Evolutionary conservation across 805 yeast species (phyloP).

Genomic region (Nakazawaea laoshanensis): DNA sequence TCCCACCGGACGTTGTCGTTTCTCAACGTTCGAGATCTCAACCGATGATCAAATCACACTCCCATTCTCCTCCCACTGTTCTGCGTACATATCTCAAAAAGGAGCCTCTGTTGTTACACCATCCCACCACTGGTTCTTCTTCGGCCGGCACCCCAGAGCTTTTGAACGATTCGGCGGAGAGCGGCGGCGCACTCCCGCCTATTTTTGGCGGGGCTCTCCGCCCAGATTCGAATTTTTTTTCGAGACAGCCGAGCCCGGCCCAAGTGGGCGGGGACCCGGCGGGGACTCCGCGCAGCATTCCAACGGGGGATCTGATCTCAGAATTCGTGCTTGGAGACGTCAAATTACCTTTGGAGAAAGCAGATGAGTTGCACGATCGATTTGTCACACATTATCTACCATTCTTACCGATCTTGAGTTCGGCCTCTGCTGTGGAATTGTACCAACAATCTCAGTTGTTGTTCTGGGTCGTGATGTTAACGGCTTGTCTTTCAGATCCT

Average conservation of each 20-base stretch:
- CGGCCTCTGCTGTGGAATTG: conserved; percentile 64
- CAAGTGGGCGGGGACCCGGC: conserved; percentile 9
- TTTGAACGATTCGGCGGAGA: conserved; percentile 33
- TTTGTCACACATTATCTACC: conserved; percentile 67
- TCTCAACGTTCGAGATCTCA: conserved; percentile 1
- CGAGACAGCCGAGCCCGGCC: conserved; percentile 1
- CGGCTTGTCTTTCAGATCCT: conserved; percentile 81
- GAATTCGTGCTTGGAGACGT: conserved; percentile 78
- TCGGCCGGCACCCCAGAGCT: conserved; percentile 21
- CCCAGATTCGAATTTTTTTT: conserved; percentile 10
- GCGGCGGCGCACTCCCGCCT: conserved; percentile 32
- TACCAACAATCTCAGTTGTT: conserved; percentile 77
- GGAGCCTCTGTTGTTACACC: conserved; percentile 34
- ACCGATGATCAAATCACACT: conserved; percentile 8
- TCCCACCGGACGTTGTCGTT: conserved; percentile 9
- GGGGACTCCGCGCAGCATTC: conserved; percentile 3
- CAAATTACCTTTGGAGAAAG: conserved; percentile 53
- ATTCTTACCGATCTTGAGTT: conserved; percentile 68
- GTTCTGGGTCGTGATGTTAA: conserved; percentile 86
- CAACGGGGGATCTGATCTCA: conserved; percentile 25
- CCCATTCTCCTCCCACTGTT: conserved; percentile 11
- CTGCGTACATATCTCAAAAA: conserved; percentile 36
- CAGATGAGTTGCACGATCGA: conserved; percentile 60
- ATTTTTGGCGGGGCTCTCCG: conserved; percentile 23
- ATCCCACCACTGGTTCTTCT: conserved; percentile 16